Conservation (phyloP, 2,329 filamentous ascomycete species). For the Ceratocystis destructans region DNA sequence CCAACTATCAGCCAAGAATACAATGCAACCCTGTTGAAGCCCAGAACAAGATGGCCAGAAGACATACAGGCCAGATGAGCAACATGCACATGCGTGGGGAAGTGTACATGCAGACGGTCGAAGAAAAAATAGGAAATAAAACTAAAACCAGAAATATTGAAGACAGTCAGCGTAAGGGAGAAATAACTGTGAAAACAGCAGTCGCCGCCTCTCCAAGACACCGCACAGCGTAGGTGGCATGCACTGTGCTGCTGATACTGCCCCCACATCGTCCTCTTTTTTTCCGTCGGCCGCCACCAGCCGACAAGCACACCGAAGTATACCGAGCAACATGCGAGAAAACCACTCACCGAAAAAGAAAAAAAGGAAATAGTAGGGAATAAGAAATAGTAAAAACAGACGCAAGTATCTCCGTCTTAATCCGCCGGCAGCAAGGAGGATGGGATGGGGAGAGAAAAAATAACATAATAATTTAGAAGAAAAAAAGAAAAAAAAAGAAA, state of each 20-base stretch:
- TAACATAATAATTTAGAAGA: no score
- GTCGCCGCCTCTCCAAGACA: no score
- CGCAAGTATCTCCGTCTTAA: slow-evolving; percentile 10
- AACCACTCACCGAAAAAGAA: background rate
- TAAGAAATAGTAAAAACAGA: background rate
- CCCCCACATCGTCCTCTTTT: background rate
- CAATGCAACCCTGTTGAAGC: background rate
- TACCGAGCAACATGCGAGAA: no score
- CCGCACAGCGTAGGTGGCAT: no score
- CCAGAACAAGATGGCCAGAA: background rate
- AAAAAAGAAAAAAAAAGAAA: no score
- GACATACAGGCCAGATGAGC: no score
- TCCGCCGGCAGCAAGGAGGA: slow-evolving; percentile 7
- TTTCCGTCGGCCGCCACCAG: background rate
- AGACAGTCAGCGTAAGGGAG: background rate
- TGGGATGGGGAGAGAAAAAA: no score
- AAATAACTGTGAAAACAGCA: no score
- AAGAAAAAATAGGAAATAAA: no score
- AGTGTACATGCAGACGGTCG: no score
- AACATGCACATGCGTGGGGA: no score
- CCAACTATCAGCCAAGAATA: background rate
- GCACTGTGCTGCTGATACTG: background rate
- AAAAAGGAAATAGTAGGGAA: background rate
- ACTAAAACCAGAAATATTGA: background rate
- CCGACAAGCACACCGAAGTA: background rate